Base-by-base conservation (phyloP, 805 yeast genomes). In the Schwanniomyces yamadae region DNA sequence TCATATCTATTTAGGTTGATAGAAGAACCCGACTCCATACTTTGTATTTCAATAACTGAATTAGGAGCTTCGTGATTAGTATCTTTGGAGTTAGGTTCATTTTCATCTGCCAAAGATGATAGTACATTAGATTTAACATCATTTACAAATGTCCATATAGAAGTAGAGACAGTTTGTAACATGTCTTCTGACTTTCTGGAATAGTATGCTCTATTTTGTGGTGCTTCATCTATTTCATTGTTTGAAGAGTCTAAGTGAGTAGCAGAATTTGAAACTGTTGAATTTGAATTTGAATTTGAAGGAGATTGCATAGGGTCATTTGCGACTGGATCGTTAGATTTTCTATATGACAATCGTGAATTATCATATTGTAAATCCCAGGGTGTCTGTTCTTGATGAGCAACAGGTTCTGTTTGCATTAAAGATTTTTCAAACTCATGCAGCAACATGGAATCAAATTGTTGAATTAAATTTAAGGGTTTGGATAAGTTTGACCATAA, bases 371-470 rank as follows among this genome's bases (percentile, higher is more conserved):
- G n/a, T n/a, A n/a, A n/a, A n/a, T n/a, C n/a, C n/a, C n/a, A n/a
- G 6, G 12, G 9, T 6, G 17, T 5, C 10, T 25, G 24, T 12
- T 23, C 22, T 12, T 26, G 25, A 5, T 22, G 18, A n/a, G n/a
- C n/a, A n/a, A n/a, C n/a, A n/a, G n/a, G n/a, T 21, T 33, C 25
- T 5, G 23, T 15, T 14, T 49, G 36, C 13, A 41, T 33, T n/a
- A 59, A 37, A 2, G 62, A 55, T 42, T 72, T 77, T 45, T 82
- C 89, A 38, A 83, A 65, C 52, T 82, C 89, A 39, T 70, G 74
- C 50, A 78, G 86, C 21, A 83, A 61, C 56, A 80, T 64, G 35
- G 74, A 77, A 53, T 83, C 91, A 49, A 83, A 73, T 42, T 80
- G 86, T 46, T 80, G 86, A 31, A 83, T 67, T 34, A 81, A 64